Evolutionary conservation across 2,329 filamentous ascomycete genomes (phyloP), one percentile per base, ranked within the genome.

Genomic region (Exophiala alcalophila): DNA sequence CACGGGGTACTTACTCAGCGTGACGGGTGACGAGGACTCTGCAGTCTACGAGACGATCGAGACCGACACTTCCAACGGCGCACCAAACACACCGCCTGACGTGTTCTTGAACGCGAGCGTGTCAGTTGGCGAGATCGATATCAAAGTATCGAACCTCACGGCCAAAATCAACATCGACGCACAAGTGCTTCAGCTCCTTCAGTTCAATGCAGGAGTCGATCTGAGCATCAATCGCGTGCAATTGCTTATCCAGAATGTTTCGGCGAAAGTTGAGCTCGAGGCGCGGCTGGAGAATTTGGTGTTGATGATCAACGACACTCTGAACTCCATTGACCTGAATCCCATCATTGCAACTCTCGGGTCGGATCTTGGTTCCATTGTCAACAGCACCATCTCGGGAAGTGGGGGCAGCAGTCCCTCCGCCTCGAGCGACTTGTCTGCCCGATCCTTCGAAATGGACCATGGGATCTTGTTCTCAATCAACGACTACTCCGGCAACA

Each of bases 141-240:
- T 82, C 42, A 67, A 73, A 34, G 78, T 81, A 9, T 66, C 76
- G 46, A 80, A 81, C 55, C 67, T 81, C 41, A 77, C 74, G 1
- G 77, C 77, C 8, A 78, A 79, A 57, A 70, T 79, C 60, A 81
- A 78, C 56, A 66, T 80, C 21, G 74, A 78, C 47, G 76, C 75
- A 4, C 72, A 78, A 57, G 76, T 81, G 7, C 66, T 80, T 27
- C 69, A 72, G 48, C 66, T 81, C 30, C 70, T 81, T 30, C 65
- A 72, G 43, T 80, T 81, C 68, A 78, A 73, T 52, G 78, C 78
- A 2, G 78, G 78, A 31, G 77, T 82, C 25, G 74, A 78, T 56
- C 68, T 75, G 2, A 73, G 68, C 36, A 76, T 81, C 63, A 72
- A 78, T 54, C 67, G 72, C 34, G 77, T 82, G 30, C 61, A 66